Evolutionary conservation across 306 rosid genomes (phyloP), one percentile per base, ranked within the genome.

Genomic region (Hippophae gyantsensis): DNA sequence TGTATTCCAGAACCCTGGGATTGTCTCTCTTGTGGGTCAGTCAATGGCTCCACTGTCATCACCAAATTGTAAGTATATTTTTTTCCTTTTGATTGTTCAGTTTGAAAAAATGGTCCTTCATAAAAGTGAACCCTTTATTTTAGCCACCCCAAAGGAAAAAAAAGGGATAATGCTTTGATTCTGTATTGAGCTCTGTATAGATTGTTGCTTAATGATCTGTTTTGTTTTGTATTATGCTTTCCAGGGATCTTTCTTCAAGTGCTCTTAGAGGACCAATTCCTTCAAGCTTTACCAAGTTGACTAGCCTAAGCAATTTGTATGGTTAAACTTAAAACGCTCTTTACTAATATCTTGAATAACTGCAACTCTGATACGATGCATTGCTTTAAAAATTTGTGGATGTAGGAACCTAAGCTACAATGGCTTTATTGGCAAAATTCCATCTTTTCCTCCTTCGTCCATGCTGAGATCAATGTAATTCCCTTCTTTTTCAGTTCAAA

Each of bases 361-460:
- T 55, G 13, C 18, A 57, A 54, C 43, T 64, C 43, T 69, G 59
- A 43, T 74, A 67, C 45, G 48, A 23, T 68, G 13, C 32, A 44
- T 47, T 69, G 48, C 69, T 61, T 25, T 40, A 55, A 57, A 25
- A 67, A 65, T 71, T 18, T 18, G 23, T 56, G 38, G 38, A 57
- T 60, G 85, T 59, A 87, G 92, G 86, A 82, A 90, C 78, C 80
- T 87, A 61, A 87, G 92, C 78, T 51, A 71, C 72, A 90, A 85
- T 62, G 54, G 52, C 56, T 79, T 90, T 66, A 56, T 18, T 65
- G 82, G 92, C 51, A 45, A 38, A 32, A 32, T 32, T 32, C 38
- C 38, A 32, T 1, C 38, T 1, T 32, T 32, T 32, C 5, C 38
- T 32, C 38, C 5, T 18, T 18, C 23, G 5, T 32, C 38, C 3